phyloP scores from a whole-genome alignment of 768 basidiomycete species.

The Leccinum fibrillosum region DNA sequence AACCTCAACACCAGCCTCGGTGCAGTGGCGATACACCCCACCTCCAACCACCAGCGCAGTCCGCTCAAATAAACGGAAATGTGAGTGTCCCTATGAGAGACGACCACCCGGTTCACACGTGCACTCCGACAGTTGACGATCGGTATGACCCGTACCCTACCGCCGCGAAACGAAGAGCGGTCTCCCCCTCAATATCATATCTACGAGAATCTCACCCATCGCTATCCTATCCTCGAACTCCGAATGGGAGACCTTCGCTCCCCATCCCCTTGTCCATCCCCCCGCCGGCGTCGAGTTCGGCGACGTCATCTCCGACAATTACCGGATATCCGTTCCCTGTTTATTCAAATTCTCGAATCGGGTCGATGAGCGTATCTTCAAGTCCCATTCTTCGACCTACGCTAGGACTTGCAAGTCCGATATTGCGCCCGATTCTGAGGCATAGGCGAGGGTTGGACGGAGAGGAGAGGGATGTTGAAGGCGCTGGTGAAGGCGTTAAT shows the following conservation, averaged over 20 bases:
- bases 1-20: conserved; percentile 48
- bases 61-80: conserved; percentile 79
- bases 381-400: conserved; percentile 74
- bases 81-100: conserved; percentile 35
- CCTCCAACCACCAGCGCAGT: conserved; percentile 76
- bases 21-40: conserved; percentile 79
- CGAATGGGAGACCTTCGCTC: conserved; percentile 58
- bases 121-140: conserved; percentile 58
- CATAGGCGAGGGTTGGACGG: conserved; percentile 47
- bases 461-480: conserved; percentile 71
- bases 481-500: conserved; percentile 75
- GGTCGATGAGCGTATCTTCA: conserved; percentile 54
- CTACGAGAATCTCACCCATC: conserved; percentile 58
- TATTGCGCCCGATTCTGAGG: conserved; percentile 65
- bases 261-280: conserved; percentile 65
- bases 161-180: conserved; percentile 75
- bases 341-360: conserved; percentile 39
- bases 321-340: conserved; percentile 44
- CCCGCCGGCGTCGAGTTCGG: conserved; percentile 54
- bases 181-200: conserved; percentile 73
- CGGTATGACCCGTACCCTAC: conserved; percentile 83
- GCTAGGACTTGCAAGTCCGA: conserved; percentile 72
- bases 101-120: conserved; percentile 8
- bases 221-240: conserved; percentile 44
- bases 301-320: conserved; percentile 72